phyloP scores from a whole-genome alignment of 2,329 filamentous ascomycete genomes.

The Cladosporium cucumerinum region DNA sequence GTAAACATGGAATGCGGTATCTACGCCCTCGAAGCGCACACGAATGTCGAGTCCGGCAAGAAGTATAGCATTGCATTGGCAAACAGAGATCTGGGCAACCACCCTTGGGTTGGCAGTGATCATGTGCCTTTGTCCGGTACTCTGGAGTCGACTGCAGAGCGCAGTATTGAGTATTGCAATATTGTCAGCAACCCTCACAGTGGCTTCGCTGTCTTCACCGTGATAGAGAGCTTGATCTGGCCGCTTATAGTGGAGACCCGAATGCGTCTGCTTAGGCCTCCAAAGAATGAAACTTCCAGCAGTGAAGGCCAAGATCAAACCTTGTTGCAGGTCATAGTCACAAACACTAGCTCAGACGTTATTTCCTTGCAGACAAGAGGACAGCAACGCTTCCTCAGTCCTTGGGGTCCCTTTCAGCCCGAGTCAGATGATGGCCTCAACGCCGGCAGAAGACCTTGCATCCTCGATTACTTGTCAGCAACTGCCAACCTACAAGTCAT shows the following conservation, averaged over 20 bases:
- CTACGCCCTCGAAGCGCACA: conserved; percentile 66
- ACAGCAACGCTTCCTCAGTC: conserved; percentile 20
- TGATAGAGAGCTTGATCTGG: conserved; percentile 16
- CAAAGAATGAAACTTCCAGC: neutral
- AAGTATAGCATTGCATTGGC: conserved; percentile 19
- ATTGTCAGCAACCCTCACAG: conserved; percentile 19
- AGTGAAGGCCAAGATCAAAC: neutral
- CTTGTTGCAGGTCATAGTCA: conserved; percentile 17
- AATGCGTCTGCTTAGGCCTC: conserved; percentile 3
- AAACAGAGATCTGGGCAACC: conserved; percentile 17
- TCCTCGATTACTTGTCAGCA: neutral
- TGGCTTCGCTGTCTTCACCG: conserved; percentile 19
- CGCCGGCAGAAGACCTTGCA: neutral
- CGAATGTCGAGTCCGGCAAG: conserved; percentile 45
- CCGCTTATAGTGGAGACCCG: conserved; percentile 20
- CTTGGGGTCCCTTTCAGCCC: conserved; percentile 18
- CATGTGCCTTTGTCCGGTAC: neutral
- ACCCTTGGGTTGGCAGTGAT: conserved; percentile 15
- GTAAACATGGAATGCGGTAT: conserved; percentile 67
- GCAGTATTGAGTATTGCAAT: conserved; percentile 3
- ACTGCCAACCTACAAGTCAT: neutral
- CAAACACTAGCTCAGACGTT: conserved; percentile 17
- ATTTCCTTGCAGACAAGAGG: conserved; percentile 21
- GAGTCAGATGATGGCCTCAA: neutral
- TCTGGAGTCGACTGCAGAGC: neutral